Conservation (phyloP, 1,284 basidiomycete genomes). For the Uromyces viciae-fabae region DNA sequence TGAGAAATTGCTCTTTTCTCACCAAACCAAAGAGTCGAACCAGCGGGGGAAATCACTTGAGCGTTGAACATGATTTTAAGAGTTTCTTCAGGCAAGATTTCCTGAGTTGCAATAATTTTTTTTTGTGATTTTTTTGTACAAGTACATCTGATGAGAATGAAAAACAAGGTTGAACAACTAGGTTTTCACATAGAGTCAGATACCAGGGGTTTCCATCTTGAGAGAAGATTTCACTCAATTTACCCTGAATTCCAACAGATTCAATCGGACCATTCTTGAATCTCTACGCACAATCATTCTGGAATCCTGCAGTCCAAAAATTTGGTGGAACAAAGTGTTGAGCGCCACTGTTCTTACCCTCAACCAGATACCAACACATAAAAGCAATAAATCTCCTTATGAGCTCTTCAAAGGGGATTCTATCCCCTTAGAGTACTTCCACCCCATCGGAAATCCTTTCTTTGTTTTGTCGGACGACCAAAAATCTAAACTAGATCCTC, state of each 20-base stretch:
- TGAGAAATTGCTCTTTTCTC: too few species aligned
- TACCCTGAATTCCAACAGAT: neutral
- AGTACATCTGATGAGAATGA: too few species aligned
- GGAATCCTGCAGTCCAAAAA: neutral
- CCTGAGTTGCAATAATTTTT: too few species aligned
- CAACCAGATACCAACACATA: neutral
- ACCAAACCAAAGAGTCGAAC: too few species aligned
- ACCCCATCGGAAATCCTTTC: neutral
- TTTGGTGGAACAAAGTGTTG: neutral
- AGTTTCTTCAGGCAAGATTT: too few species aligned
- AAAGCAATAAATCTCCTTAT: neutral
- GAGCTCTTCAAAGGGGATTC: neutral
- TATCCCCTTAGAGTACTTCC: neutral
- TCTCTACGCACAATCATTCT: neutral
- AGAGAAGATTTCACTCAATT: too few species aligned
- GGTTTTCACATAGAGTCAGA: too few species aligned
- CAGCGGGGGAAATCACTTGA: too few species aligned
- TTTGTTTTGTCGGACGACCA: neutral
- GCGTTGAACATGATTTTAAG: too few species aligned
- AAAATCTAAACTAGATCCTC: neutral
- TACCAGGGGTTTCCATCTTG: too few species aligned
- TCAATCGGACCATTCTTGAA: neutral
- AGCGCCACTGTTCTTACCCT: neutral
- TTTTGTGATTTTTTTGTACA: too few species aligned
- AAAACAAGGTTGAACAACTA: too few species aligned